These are phyloP conservation scores for Sporothrix globosa DNA, from an alignment of 2,329 filamentous ascomycete species.

Conservation along the genomic window DNA sequence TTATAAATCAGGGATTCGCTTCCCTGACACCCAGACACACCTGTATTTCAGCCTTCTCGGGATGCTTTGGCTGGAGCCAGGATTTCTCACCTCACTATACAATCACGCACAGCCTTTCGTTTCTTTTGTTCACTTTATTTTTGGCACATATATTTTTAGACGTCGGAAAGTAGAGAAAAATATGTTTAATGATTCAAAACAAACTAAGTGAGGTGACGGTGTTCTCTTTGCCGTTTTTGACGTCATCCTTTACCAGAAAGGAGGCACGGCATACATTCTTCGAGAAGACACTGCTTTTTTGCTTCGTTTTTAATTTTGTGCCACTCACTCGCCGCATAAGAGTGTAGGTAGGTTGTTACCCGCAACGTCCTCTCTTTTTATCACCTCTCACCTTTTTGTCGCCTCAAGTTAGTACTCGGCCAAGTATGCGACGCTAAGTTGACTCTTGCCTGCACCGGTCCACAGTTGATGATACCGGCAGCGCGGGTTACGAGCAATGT, in stretches of 20 bases:
- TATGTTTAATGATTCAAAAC: conserved; percentile 9
- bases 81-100: not conserved
- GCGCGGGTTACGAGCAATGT: conserved; percentile 20
- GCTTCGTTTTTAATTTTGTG: not conserved
- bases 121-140: conserved; percentile 25
- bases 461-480: conserved; percentile 29
- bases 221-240: not conserved
- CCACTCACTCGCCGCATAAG: not conserved
- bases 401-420: not conserved
- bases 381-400: not conserved
- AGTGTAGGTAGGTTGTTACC: not conserved
- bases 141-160: conserved; percentile 22
- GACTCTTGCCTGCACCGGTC: conserved; percentile 27
- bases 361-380: not conserved
- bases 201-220: not conserved
- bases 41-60: not conserved
- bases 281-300: not conserved
- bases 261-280: not conserved
- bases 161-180: conserved; percentile 20
- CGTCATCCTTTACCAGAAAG: not conserved
- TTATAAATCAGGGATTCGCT: not conserved
- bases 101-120: not conserved
- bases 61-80: conserved; percentile 9
- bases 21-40: not conserved
- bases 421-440: conserved; percentile 10